Evolutionary conservation across 352 stramenopile species (phyloP).

Genomic region (Globisporangium paddicum): DNA sequence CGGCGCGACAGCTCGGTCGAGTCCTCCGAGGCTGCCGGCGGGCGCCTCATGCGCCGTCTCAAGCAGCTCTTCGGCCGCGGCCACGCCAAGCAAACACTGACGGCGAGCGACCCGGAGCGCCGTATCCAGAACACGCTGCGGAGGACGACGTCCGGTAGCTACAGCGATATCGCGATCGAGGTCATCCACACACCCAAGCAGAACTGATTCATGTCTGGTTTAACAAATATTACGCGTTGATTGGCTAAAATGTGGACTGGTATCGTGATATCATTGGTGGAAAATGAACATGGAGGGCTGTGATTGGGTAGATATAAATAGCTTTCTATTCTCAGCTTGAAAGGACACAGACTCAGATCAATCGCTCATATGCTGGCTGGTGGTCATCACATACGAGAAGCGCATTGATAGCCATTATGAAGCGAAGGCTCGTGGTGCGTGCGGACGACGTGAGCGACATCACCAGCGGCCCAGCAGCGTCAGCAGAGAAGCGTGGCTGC

Average conservation of each 20-base stretch:
- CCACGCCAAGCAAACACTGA: constrained; percentile 17
- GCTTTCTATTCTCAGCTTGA: neutral
- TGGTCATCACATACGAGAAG: neutral
- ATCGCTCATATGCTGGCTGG: neutral
- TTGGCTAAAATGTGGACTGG: neutral
- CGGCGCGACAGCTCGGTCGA: constrained; percentile 52
- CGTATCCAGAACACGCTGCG: constrained; percentile 65
- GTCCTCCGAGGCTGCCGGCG: constrained; percentile 28
- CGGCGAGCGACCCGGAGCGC: constrained; percentile 57
- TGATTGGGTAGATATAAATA: constrained; percentile 10
- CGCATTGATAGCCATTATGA: constrained; percentile 2
- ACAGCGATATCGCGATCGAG: constrained; percentile 71
- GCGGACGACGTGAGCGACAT: constrained; percentile 18
- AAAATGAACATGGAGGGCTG: neutral
- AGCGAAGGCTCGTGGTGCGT: constrained; percentile 7
- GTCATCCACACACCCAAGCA: constrained; percentile 66
- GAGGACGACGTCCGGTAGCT: constrained; percentile 72
- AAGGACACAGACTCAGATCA: neutral
- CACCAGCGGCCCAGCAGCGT: constrained; percentile 4
- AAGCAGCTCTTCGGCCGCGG: constrained; percentile 36
- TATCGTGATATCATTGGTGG: neutral
- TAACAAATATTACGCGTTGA: neutral
- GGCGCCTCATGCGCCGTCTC: constrained; percentile 31
- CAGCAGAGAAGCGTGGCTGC: constrained; percentile 5
- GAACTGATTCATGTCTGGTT: constrained; percentile 5